phyloP scores from a whole-genome alignment of 805 yeast genomes.

The Kuraishia borneana region DNA sequence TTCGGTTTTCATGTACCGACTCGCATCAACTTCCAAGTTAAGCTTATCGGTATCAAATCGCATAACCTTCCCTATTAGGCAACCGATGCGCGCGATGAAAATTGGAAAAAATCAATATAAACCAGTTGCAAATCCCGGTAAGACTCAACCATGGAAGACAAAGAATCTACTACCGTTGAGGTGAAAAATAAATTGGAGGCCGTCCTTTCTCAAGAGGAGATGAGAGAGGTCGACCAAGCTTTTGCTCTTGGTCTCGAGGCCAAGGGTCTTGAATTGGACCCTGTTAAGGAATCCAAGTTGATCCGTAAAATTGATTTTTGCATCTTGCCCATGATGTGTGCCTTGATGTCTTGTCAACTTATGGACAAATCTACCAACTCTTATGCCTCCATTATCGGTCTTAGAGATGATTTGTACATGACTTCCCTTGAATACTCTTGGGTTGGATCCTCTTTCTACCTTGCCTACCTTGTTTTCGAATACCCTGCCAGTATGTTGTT shows the following conservation, averaged over 20 bases:
- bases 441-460: constrained; percentile 35
- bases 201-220: background rate
- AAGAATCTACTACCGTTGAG: background rate
- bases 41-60: no score
- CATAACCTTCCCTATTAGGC: background rate
- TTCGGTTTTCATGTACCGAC: no score
- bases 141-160: background rate
- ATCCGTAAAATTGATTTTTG: constrained; percentile 36
- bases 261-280: constrained; percentile 3
- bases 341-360: constrained; percentile 22
- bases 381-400: constrained; percentile 35
- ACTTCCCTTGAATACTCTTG: constrained; percentile 36
- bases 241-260: constrained; percentile 25
- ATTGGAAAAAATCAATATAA: background rate
- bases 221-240: constrained; percentile 15
- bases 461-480: constrained; percentile 34
- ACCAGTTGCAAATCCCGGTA: background rate
- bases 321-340: constrained; percentile 36
- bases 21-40: no score
- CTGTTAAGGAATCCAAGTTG: constrained; percentile 4
- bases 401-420: constrained; percentile 27
- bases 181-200: background rate
- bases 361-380: constrained; percentile 31
- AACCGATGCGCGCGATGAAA: background rate
- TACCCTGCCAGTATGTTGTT: constrained; percentile 30